Evolutionary conservation across 1,284 basidiomycete species (phyloP), one percentile per base, ranked within the genome.

Genomic region (Tilletia walkeri): DNA sequence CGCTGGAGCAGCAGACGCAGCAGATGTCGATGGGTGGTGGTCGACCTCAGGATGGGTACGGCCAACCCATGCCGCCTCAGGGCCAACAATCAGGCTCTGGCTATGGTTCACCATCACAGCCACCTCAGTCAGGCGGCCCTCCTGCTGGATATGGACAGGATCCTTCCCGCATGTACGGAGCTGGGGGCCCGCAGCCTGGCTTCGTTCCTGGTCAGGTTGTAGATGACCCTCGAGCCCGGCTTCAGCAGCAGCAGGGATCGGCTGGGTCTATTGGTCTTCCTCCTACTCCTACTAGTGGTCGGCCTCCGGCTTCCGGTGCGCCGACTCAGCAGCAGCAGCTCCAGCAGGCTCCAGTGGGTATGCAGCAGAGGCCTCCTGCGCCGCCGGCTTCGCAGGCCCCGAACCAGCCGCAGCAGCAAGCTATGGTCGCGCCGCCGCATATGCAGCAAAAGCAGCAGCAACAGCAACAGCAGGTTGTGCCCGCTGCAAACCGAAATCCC

Each of bases 1-100:
- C 69, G 3, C 70, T 80, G n/a, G 79, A 80, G 65, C 73, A 78
- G 71, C 76, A 78, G 72, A 78, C 79, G 2, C 71, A 76, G 50
- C 77, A 79, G 68, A 75, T 80, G 76, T 71, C 70, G 65, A 45
- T 71, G n/a, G 70, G 66, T 18, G 49, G 50, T 12, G 34, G 39
- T 34, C 61, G 56, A n/a, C 67, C 36, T 3, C 61, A 56, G 24
- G 72, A 74, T 5, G 38, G 67, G 7, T 68, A 67, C 20, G 53
- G 66, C 14, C 65, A 68, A 20, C 14, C 68, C 6, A 14, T 41
- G 45, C 49, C 70, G 6, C 67, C 75, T 1, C 71, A 73, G 48
- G 63, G 69, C 45, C 67, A 70, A 54, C 76, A 77, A 38, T 36
- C 59, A 39, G 50, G 50, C 6, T 14, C 36, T 63, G 59, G 34